Conservation (phyloP, 352 stramenopile genomes). For the Pythium pyrilobum region DNA sequence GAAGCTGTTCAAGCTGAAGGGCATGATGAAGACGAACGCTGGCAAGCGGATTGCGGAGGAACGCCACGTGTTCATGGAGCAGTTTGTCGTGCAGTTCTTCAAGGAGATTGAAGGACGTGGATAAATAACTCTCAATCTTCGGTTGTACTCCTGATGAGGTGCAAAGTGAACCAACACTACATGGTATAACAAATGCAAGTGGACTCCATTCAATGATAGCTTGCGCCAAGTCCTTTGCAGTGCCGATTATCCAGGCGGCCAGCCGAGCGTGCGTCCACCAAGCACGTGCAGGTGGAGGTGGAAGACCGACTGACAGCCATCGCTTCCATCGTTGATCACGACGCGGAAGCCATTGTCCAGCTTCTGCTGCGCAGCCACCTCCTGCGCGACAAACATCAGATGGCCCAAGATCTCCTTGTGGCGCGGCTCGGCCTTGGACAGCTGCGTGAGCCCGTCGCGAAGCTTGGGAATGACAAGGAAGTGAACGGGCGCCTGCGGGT, state of each 20-base stretch:
- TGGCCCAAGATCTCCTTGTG: slow-evolving; percentile 93
- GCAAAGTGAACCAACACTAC: too few relatives aligned
- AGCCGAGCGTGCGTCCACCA: slow-evolving; percentile 90
- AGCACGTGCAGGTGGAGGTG: slow-evolving; percentile 95
- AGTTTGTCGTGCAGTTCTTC: slow-evolving; percentile 78
- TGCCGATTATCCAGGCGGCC: slow-evolving; percentile 84
- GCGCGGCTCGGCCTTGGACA: slow-evolving; percentile 86
- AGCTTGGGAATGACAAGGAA: slow-evolving; percentile 97
- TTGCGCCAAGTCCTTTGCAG: background rate
- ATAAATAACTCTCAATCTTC: background rate
- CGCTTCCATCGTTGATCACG: slow-evolving; percentile 96
- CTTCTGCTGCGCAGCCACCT: slow-evolving; percentile 90
- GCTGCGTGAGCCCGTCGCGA: slow-evolving; percentile 89
- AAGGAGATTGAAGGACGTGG: slow-evolving; percentile 59
- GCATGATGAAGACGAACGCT: slow-evolving; percentile 83
- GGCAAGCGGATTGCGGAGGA: slow-evolving; percentile 72
- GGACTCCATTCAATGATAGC: background rate
- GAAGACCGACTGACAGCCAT: slow-evolving; percentile 89
- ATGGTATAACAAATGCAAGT: background rate
- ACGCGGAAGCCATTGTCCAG: slow-evolving; percentile 93
- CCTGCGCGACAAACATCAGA: slow-evolving; percentile 90
- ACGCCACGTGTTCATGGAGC: slow-evolving; percentile 84
- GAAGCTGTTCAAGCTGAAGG: slow-evolving; percentile 86
- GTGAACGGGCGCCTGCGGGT: slow-evolving; percentile 93
- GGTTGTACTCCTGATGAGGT: background rate